Conservation (phyloP, 257 asterid species). For the Misopates orontium region DNA sequence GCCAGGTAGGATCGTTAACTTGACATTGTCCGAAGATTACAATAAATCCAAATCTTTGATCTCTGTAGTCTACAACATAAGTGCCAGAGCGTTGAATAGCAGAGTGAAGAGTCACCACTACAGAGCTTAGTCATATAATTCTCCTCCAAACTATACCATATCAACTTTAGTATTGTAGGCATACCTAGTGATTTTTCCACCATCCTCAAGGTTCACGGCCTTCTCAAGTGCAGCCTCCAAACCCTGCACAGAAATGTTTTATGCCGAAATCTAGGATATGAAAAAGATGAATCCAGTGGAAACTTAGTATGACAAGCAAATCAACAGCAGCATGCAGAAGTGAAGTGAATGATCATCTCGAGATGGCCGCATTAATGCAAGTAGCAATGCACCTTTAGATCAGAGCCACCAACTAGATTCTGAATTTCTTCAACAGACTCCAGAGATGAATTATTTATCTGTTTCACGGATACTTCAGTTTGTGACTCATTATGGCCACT, state of each 20-base stretch:
- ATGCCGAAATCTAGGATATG: conserved; percentile 25
- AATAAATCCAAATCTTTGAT: conserved; percentile 24
- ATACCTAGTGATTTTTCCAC: conserved; percentile 83
- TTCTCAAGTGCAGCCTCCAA: conserved; percentile 98
- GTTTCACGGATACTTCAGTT: conserved; percentile 40
- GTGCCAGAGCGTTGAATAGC: conserved; percentile 1
- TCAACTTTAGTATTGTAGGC: conserved; percentile 27
- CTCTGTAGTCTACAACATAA: conserved; percentile 18
- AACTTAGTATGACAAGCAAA: conserved; percentile 21
- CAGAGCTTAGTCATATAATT: conserved; percentile 24
- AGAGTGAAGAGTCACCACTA: conserved; percentile 13
- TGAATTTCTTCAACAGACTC: conserved; percentile 80
- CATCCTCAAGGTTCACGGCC: conserved; percentile 94
- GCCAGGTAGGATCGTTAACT: conserved; percentile 18
- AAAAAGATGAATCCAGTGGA: conserved; percentile 21
- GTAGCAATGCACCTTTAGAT: conserved; percentile 68
- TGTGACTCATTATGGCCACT: conserved; percentile 57
- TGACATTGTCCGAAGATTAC: conserved; percentile 19
- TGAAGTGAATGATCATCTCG: conserved; percentile 17
- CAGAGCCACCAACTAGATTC: conserved; percentile 79
- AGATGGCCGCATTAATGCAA: conserved; percentile 6
- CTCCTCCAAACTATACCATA: conserved; percentile 25
- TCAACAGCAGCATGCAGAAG: conserved; percentile 23
- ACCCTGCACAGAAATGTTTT: conserved; percentile 56
- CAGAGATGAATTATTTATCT: conserved; percentile 51